Evolutionary conservation across 352 stramenopile genomes (phyloP), one percentile per base, ranked within the genome.

Genomic region (Phytophthora vignae): DNA sequence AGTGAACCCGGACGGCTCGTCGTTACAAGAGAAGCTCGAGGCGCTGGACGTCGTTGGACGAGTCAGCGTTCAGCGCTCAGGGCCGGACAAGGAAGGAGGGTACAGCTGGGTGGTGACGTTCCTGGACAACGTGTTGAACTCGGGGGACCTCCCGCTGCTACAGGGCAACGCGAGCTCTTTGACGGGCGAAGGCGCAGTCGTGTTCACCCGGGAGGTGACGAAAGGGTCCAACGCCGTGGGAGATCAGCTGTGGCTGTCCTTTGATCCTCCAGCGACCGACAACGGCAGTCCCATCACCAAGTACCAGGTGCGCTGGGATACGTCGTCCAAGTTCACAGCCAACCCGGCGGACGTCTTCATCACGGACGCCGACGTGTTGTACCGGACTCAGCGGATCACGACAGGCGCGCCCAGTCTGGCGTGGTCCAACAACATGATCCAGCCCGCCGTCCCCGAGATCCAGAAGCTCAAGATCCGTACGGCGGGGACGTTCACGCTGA

Each of bases 211-310:
- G 5, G 85, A 93, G 54, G n/a, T 92, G 1, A 60, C 53, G 0
- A 93, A 92, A 55, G 88, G 88, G 3, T 93, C 88, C 0, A 90
- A 90, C 29, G 86, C 86, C 3, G 83, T 92, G 0, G 88, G 86
- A 0, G 75, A 92, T 38, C 85, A 91, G 64, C 73, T 95, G 10
- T 94, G 86, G 86, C 59, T 95, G 1, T 95, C 85, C 1, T 95
- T 1, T 90, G 78, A 92, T 27, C 82, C 84, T 9, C 84, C 87
- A 0, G 49, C 61, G 60, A 84, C 67, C 0, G 83, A 94, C 66
- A 88, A 87, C 22, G 87, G 87, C 17, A 85, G 68, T 61, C 83
- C 84, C 6, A 87, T 92, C 40, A 78, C 75, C 7, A 88, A 85
- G 54, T 91, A 92, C 54, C 67, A 77, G 25, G 79, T 92, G 4